These are phyloP conservation scores for Stagonosporopsis vannaccii DNA, from an alignment of 2,329 filamentous ascomycete genomes.

Conservation along the genomic window DNA sequence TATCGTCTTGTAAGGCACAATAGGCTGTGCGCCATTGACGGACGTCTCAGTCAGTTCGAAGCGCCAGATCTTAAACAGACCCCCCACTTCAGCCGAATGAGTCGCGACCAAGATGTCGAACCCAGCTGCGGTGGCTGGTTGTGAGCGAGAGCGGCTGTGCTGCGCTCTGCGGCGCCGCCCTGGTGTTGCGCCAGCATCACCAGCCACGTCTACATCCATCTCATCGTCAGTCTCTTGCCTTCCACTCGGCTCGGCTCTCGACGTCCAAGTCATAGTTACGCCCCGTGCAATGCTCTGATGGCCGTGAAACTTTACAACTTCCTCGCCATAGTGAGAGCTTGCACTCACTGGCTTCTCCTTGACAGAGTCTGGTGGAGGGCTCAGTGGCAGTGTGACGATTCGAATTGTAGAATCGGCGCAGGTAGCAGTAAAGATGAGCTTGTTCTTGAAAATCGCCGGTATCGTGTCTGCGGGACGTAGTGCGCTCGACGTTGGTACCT, in stretches of 20 bases:
- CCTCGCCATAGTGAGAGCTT: conserved; percentile 51
- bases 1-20: conserved; percentile 56
- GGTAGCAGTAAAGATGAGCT: conserved; percentile 61
- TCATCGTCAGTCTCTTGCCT: conserved; percentile 38
- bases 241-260: conserved; percentile 27
- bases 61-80: conserved; percentile 52
- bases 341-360: conserved; percentile 34
- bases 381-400: conserved; percentile 62
- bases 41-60: conserved; percentile 48
- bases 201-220: conserved; percentile 46
- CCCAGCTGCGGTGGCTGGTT: conserved; percentile 31
- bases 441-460: conserved; percentile 57
- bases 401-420: conserved; percentile 65
- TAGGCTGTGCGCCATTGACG: conserved; percentile 46
- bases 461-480: conserved; percentile 47
- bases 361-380: conserved; percentile 56
- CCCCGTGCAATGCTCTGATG: conserved; percentile 61
- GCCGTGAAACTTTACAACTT: conserved; percentile 58
- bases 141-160: conserved; percentile 33
- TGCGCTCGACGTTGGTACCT: conserved; percentile 42
- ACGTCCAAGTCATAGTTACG: conserved; percentile 62
- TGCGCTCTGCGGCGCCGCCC: conserved; percentile 30
- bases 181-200: conserved; percentile 27
- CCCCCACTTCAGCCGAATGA: conserved; percentile 50
- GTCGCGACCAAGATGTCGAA: conserved; percentile 53